Conservation (phyloP, 257 asterid species). For the Capsicum pubescens region DNA sequence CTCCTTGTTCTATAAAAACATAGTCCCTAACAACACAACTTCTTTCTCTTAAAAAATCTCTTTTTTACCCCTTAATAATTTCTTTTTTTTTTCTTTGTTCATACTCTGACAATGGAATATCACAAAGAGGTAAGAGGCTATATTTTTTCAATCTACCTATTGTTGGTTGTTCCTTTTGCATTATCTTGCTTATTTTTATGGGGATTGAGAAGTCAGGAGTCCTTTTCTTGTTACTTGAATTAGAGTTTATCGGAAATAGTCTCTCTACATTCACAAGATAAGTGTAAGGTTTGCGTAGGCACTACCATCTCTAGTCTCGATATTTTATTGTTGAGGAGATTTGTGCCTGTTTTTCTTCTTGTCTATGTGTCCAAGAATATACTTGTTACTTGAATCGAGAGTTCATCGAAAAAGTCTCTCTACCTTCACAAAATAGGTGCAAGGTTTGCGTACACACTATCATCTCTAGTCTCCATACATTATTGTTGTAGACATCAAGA, state of each 20-base stretch:
- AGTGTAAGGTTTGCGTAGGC: no score
- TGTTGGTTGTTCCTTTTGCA: background rate
- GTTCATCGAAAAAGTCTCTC: no score
- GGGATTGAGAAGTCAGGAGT: background rate
- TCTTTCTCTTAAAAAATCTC: background rate
- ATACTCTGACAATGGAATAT: constrained; percentile 19
- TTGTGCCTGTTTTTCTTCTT: no score
- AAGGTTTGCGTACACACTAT: no score
- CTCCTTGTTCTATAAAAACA: constrained; percentile 23
- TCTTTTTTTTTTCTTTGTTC: background rate
- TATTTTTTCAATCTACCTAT: background rate
- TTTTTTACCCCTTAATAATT: background rate
- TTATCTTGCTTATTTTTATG: background rate
- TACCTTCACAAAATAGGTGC: no score
- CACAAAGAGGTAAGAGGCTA: constrained; percentile 21
- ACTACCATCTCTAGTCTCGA: no score
- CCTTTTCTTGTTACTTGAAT: no score
- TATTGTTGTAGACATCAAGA: background rate
- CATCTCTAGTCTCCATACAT: no score
- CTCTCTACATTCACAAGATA: no score
- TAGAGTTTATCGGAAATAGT: no score
- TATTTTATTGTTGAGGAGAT: background rate
- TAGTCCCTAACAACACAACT: background rate
- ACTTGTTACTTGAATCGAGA: no score
- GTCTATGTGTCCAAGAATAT: no score